Percentiles rank a stretch among this genome's conserved stretches.
Evolutionary conservation across 768 basidiomycete species (phyloP).

Genomic region (Porpolomopsis calyptriformis): DNA sequence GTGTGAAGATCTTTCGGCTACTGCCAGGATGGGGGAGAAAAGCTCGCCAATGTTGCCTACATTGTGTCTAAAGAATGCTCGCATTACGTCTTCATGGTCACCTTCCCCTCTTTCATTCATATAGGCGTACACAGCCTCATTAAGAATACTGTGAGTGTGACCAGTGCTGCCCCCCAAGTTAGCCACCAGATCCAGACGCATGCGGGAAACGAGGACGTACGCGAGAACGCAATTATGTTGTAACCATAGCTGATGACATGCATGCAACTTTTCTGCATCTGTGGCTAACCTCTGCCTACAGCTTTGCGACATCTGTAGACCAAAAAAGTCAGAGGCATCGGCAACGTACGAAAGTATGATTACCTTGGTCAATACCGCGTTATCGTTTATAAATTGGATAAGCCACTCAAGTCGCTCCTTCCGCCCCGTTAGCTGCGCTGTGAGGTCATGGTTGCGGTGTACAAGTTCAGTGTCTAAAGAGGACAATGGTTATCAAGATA

Average conservation of each 20-base stretch:
- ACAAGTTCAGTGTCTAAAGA: slow-evolving; percentile 53
- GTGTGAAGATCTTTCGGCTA: slow-evolving; percentile 34
- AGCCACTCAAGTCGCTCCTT: slow-evolving; percentile 73
- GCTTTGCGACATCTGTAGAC: slow-evolving; percentile 63
- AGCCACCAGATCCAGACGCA: background rate
- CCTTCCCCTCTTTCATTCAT: slow-evolving; percentile 50
- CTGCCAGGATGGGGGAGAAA: slow-evolving; percentile 47
- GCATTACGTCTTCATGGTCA: slow-evolving; percentile 63
- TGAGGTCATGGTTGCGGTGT: slow-evolving; percentile 67
- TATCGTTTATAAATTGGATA: slow-evolving; percentile 84
- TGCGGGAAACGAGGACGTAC: slow-evolving; percentile 28
- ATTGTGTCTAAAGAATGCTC: slow-evolving; percentile 73
- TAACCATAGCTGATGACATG: slow-evolving; percentile 75
- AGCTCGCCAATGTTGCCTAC: slow-evolving; percentile 57
- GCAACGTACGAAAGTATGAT: background rate
- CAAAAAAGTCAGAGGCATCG: background rate
- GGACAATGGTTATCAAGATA: slow-evolving; percentile 5
- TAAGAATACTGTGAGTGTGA: slow-evolving; percentile 50
- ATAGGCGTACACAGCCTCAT: slow-evolving; percentile 58
- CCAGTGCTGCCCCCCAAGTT: slow-evolving; percentile 31
- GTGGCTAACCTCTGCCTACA: slow-evolving; percentile 64
- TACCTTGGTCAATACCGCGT: slow-evolving; percentile 69
- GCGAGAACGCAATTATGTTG: slow-evolving; percentile 55
- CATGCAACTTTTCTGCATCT: slow-evolving; percentile 82
- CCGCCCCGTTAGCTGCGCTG: slow-evolving; percentile 62